Evolutionary conservation across 2,329 filamentous ascomycete species (phyloP), one percentile per base, ranked within the genome.

Genomic region (Colletotrichum trifolii): DNA sequence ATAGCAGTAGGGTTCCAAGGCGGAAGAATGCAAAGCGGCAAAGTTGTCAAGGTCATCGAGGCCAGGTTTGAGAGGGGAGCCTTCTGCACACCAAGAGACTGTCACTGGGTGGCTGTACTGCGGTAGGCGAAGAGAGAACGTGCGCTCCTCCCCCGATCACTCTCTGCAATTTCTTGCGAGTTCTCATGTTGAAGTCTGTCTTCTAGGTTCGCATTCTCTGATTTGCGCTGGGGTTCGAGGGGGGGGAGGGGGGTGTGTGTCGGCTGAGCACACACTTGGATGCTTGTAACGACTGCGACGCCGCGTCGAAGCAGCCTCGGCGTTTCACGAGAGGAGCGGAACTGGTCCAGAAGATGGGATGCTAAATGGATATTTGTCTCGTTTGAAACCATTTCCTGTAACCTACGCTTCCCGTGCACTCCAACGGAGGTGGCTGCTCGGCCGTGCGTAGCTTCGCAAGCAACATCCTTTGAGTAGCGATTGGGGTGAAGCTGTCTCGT

Each of bases 341-440:
- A 25, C 6, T 61, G 50, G 45, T 15, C 15, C 9, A 62, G 36
- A 53, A 65, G 58, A 65, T 65, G 46, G 62, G 62, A 65, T 47
- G 62, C 13, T 52, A 39, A 53, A 62, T 62, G 40, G 6, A 15
- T 13, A 62, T 58, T 55, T 43, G 62, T 62, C 39, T 39, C 62
- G 50, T 57, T 35, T 58, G 62, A 65, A 65, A 65, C 62, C 11
- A 34, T 34, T 40, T 57, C 39, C 58, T 62, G 62, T 57, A 65
- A 62, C 62, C 49, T 57, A 36, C 33, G 42, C 42, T 62, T 56
- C 25, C 55, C 47, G 38, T 63, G 58, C 58, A 56, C 53, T 4
- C 46, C 8, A 40, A 25, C 34, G 54, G 17, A 47, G 15, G 47
- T 38, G 17, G 39, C 39, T 25, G 12, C 13, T n/a, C 49, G 62